Evolutionary conservation across 768 basidiomycete species (phyloP), one percentile per base, ranked within the genome.

Genomic region (Mycena rebaudengoi): DNA sequence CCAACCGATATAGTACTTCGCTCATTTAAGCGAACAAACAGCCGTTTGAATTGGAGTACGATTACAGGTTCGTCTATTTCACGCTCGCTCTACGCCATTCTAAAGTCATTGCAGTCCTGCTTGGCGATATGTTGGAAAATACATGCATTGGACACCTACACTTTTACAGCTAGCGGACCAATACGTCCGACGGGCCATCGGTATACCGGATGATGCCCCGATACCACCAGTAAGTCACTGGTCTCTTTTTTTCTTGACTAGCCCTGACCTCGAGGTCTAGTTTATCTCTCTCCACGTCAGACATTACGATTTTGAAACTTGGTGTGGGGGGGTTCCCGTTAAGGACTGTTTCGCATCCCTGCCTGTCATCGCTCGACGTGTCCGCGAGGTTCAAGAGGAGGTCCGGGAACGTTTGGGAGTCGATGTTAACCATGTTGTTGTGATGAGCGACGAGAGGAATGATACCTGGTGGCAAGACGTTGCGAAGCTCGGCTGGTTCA

Each of bases 401-500:
- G 69, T 88, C 37, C 62, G 74, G 51, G 73, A 80, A 50, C 77
- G 77, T 37, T 83, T 80, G 60, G 82, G 84, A 4, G 73, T 86
- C 6, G 71, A 62, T 10, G 83, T 84, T n/a, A 73, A 83, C 6
- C 80, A 85, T 65, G 85, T 90, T 25, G 78, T 91, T 41, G 82
- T 89, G 80, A 90, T 88, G 18, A 89, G 87, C 62, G 89, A 91
- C 68, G 88, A 91, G 70, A 69, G 74, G 41, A 79, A 88, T 66
- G 67, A 79, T 12, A 76, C 74, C n/a, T 89, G 86, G 87, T 89
- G 86, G 86, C 73, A 78, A n/a, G 82, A 80, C 21, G 83, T 87
- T 7, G 71, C 72, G 33, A 71, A 75, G 23, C 74, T 74, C 43
- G 88, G 88, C 1, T 90, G 88, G 88, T 78, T 76, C 32, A 69